Evolutionary conservation across 2,329 filamentous ascomycete genomes (phyloP).

Genomic region (Pochonia chlamydosporia): DNA sequence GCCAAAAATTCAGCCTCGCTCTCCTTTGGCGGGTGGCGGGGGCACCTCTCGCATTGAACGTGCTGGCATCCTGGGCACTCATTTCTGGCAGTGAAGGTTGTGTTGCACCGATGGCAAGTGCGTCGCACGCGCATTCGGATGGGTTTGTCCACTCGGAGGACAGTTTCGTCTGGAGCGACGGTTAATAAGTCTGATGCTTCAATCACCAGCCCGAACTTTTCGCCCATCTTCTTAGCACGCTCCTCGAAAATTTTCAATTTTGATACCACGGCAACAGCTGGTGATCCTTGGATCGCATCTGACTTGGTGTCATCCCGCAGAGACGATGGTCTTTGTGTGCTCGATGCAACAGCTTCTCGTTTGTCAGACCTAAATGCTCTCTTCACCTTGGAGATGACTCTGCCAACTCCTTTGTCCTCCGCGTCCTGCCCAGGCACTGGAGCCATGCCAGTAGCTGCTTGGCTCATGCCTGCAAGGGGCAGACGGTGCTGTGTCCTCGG

Average conservation of each 20-base stretch:
- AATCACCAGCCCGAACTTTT: slow-evolving; percentile 51
- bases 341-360: slow-evolving; percentile 27
- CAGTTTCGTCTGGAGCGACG: slow-evolving; percentile 44
- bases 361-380: slow-evolving; percentile 39
- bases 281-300: slow-evolving; percentile 11
- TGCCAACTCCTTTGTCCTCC: slow-evolving; percentile 43
- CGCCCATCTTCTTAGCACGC: slow-evolving; percentile 48
- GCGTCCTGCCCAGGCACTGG: slow-evolving; percentile 25
- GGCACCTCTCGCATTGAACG: slow-evolving; percentile 73
- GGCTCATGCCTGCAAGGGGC: neutral
- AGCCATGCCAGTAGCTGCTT: neutral
- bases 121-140: slow-evolving; percentile 74
- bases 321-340: neutral
- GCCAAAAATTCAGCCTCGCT: slow-evolving; percentile 48
- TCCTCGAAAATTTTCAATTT: slow-evolving; percentile 49
- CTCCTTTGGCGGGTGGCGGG: slow-evolving; percentile 64
- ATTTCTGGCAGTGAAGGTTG: slow-evolving; percentile 66
- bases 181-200: slow-evolving; percentile 47
- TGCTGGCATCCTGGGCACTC: slow-evolving; percentile 75
- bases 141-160: slow-evolving; percentile 64
- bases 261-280: slow-evolving; percentile 35
- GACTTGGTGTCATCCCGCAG: slow-evolving; percentile 19
- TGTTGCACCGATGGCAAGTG: slow-evolving; percentile 75
- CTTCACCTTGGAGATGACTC: slow-evolving; percentile 43
- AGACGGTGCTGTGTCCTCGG: neutral